phyloP scores from a whole-genome alignment of 2,329 filamentous ascomycete species.

The Colletotrichum euphorbiae region DNA sequence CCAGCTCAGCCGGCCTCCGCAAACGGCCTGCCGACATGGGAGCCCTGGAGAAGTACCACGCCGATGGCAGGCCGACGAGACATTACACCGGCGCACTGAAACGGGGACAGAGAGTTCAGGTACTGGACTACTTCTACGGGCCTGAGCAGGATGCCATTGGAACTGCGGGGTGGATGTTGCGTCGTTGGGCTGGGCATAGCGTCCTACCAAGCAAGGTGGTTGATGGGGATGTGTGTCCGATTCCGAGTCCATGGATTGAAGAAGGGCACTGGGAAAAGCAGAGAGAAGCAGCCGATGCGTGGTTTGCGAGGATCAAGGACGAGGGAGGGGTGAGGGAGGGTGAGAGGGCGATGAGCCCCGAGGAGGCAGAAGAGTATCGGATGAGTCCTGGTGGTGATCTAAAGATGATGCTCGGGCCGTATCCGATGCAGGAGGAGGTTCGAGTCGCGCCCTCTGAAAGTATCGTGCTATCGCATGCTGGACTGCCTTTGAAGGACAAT shows the following conservation, averaged over 20 bases:
- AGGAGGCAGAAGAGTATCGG: slow-evolving; percentile 48
- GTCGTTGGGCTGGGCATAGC: slow-evolving; percentile 49
- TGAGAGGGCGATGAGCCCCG: slow-evolving; percentile 30
- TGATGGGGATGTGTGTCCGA: slow-evolving; percentile 18
- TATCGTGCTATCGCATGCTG: slow-evolving; percentile 45
- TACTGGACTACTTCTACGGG: slow-evolving; percentile 44
- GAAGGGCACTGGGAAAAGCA: slow-evolving; percentile 37
- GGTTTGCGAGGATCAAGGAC: slow-evolving; percentile 35
- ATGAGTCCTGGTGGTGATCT: slow-evolving; percentile 44
- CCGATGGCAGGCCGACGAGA: slow-evolving; percentile 45
- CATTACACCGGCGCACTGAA: slow-evolving; percentile 53
- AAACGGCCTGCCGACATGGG: slow-evolving; percentile 34
- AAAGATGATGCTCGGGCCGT: slow-evolving; percentile 50
- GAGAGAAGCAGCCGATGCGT: slow-evolving; percentile 10
- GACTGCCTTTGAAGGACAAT: slow-evolving; percentile 45
- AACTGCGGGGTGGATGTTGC: slow-evolving; percentile 41
- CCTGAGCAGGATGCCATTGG: slow-evolving; percentile 41
- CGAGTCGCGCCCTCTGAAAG: slow-evolving; percentile 45
- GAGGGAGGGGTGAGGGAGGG: neutral
- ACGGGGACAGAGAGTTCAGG: slow-evolving; percentile 40
- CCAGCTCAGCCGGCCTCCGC: slow-evolving; percentile 42
- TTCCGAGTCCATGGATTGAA: slow-evolving; percentile 41
- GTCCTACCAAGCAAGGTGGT: slow-evolving; percentile 44
- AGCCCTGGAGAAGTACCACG: slow-evolving; percentile 35
- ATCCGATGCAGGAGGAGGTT: slow-evolving; percentile 47